Evolutionary conservation across 163 green algal genomes (phyloP).

Genomic region (Smithsoniella earleae): DNA sequence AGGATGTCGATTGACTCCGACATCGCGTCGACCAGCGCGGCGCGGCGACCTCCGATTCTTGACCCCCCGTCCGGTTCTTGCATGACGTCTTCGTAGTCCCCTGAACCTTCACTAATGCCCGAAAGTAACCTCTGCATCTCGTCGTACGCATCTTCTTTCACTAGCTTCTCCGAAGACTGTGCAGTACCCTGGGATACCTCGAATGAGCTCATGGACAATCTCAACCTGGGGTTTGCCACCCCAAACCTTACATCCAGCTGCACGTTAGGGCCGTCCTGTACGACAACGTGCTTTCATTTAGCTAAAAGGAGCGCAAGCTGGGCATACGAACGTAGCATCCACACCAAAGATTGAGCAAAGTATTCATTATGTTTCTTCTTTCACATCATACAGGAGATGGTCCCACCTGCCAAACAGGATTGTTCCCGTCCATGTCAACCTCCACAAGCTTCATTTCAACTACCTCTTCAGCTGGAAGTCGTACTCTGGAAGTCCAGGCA

Average conservation of each 20-base stretch:
- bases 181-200: neutral
- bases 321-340: too few species aligned
- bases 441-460: slow-evolving; percentile 30
- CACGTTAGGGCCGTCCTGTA: slow-evolving; percentile 8
- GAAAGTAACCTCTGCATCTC: slow-evolving; percentile 13
- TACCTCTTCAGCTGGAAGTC: neutral
- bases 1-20: slow-evolving; percentile 5
- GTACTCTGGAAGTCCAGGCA: neutral
- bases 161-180: neutral
- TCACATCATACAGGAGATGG: too few species aligned
- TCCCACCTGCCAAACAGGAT: slow-evolving; percentile 27
- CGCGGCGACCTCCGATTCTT: slow-evolving; percentile 2
- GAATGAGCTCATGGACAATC: neutral
- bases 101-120: neutral
- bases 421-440: slow-evolving; percentile 24
- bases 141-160: slow-evolving; percentile 7
- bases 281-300: too few species aligned
- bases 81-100: neutral
- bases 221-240: slow-evolving; percentile 12
- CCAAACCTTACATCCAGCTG: neutral
- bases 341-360: too few species aligned
- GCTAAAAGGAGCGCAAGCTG: too few species aligned
- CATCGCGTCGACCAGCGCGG: slow-evolving; percentile 2
- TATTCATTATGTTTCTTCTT: too few species aligned
- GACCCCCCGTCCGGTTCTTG: neutral